A percentile compares a stretch with the other conserved stretches of the same genome.
Conservation (phyloP, 2,329 filamentous ascomycete species). For the Colletotrichum sp. region DNA sequence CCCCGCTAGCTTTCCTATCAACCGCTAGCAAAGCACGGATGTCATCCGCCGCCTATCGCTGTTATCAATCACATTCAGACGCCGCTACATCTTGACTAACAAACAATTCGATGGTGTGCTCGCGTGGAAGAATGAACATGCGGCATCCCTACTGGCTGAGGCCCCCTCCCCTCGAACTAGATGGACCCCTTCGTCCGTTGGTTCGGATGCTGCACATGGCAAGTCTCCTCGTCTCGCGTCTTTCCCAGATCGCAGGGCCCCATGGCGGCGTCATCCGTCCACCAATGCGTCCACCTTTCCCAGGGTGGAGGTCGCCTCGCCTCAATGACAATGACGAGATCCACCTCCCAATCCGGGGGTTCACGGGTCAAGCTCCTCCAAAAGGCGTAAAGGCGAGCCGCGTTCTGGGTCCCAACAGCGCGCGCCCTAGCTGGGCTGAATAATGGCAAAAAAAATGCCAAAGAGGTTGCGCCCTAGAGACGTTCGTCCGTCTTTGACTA, state of each 20-base stretch:
- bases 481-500: not conserved
- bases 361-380: not conserved
- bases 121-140: not conserved
- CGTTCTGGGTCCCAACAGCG: not conserved
- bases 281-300: not conserved
- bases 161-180: not conserved
- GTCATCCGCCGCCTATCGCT: not conserved
- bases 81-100: not conserved
- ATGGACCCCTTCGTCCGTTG: not conserved
- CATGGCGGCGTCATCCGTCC: not conserved
- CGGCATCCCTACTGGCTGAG: not conserved
- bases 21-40: not conserved
- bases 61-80: not conserved
- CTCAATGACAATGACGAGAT: not conserved
- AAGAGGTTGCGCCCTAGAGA: not conserved
- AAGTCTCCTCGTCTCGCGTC: not conserved
- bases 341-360: not conserved
- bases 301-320: not conserved
- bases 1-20: not conserved
- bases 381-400: not conserved
- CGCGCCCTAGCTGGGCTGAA: conserved; percentile 8
- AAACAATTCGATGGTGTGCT: not conserved
- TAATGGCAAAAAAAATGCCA: not conserved
- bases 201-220: not conserved
- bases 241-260: not conserved